A percentile compares a stretch with the other conserved stretches of the same genome.
Conservation (phyloP, 306 rosid species). For the Casuarina equisetifolia region DNA sequence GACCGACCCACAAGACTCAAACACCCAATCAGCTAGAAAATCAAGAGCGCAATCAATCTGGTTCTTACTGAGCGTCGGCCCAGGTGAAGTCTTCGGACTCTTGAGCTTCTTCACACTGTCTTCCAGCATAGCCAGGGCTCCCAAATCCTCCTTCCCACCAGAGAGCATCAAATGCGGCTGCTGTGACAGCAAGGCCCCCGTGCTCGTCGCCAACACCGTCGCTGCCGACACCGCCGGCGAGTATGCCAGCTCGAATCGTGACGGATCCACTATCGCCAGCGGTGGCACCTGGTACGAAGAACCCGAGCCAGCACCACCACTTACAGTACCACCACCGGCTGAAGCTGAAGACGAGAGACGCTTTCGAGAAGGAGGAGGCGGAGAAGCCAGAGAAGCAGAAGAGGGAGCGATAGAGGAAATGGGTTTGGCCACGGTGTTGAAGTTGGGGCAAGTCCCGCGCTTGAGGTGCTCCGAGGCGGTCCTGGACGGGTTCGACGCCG, state of each 20-base stretch:
- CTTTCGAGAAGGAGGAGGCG: conserved; percentile 48
- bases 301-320: conserved; percentile 20
- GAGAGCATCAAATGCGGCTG: conserved; percentile 80
- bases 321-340: not conserved
- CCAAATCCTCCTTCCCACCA: conserved; percentile 91
- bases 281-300: conserved; percentile 48
- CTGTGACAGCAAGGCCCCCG: conserved; percentile 36
- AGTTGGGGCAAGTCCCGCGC: conserved; percentile 95
- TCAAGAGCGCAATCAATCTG: conserved; percentile 74
- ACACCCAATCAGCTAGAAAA: conserved; percentile 80
- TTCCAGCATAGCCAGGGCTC: conserved; percentile 88
- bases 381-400: conserved; percentile 23
- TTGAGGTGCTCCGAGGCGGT: conserved; percentile 97
- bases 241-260: conserved; percentile 50
- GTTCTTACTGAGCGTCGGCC: conserved; percentile 57
- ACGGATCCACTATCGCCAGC: conserved; percentile 52
- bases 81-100: conserved; percentile 88
- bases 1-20: conserved; percentile 78
- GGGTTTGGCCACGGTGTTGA: conserved; percentile 61
- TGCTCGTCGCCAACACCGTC: conserved; percentile 19
- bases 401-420: conserved; percentile 74
- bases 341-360: conserved; percentile 47
- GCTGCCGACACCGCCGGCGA: conserved; percentile 36
- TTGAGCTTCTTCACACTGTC: conserved; percentile 94
- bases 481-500: conserved; percentile 90